Base-by-base conservation (phyloP, 139 green algal genomes). In the Volvox reticuliferus region DNA sequence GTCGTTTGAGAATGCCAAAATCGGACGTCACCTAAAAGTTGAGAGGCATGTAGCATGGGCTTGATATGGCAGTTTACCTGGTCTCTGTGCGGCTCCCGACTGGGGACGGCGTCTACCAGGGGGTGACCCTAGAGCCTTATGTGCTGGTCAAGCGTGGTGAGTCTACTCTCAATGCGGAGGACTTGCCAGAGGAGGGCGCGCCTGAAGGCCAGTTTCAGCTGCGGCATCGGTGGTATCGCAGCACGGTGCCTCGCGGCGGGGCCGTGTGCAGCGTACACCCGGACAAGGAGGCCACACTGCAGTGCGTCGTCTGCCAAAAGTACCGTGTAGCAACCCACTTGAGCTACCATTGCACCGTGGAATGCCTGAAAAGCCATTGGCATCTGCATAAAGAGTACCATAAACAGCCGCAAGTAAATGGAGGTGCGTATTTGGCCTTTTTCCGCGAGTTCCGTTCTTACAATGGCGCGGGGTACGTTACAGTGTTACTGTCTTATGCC, bases 341-440 rank as follows among this genome's bases (percentile, higher is more conserved):
- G 67, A 95, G 91, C 90, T 99, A 98, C 90, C 97, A 99, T 91
- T 99, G 98, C 96, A 96, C 93, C 21, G 81, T 95, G 24, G 96
- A 99, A 76, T 99, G 98, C 93, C 97, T 99, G 36, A 92, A 94
- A 77, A 94, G 94, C 87, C 95, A 98, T 93, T 99, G 98, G 98
- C 92, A 93, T 50, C 92, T 97, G 82, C 98, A 99, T 94, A 96
- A 94, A 36, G 96, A 98, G 71, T 97, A 99, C 86, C 98, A 99
- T 91, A 88, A 93, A 82, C 94, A 97, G 89, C 86, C 75, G 30
- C 92, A 79, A 35, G 33, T 26, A 20, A 90, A 92, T 67, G 86
- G 83, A 26, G 86, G 86, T 79, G 88, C 65, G 77, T 55, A 78
- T 50, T 22, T 76, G 14, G 73, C 30, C 5, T 24, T 28, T 36